A percentile compares a stretch with the other conserved stretches of the same genome.
These are phyloP conservation scores for Santalum album DNA, from an alignment of 164 flowering plant species.

Conservation along the genomic window DNA sequence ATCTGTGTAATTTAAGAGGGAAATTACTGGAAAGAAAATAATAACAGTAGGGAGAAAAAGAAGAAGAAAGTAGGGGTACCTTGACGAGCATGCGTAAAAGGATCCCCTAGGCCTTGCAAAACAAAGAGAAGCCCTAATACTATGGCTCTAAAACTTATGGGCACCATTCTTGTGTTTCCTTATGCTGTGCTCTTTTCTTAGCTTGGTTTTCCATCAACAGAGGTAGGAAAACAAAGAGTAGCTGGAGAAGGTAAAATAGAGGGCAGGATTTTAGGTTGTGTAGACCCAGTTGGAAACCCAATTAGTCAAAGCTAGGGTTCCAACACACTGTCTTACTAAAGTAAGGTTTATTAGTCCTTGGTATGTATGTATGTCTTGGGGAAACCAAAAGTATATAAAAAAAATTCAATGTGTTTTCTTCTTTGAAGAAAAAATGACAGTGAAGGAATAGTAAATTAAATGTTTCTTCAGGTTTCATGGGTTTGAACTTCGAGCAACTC, in stretches of 20 bases:
- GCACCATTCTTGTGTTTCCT: slow-evolving; percentile 24
- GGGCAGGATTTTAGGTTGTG: too few relatives aligned
- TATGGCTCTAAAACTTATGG: slow-evolving; percentile 18
- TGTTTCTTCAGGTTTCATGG: too few relatives aligned
- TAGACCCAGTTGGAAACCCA: slow-evolving; percentile 12
- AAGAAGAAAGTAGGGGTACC: too few relatives aligned
- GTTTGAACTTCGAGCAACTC: too few relatives aligned
- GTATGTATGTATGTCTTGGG: background rate
- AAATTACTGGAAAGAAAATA: too few relatives aligned
- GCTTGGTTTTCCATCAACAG: background rate
- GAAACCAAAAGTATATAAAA: too few relatives aligned
- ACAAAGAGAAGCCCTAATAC: slow-evolving; percentile 27
- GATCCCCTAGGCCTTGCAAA: slow-evolving; percentile 15
- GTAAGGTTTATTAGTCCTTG: slow-evolving; percentile 9
- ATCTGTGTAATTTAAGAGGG: too few relatives aligned
- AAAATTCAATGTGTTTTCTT: too few relatives aligned
- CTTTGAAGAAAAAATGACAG: too few relatives aligned
- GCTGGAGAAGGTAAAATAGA: slow-evolving; percentile 24
- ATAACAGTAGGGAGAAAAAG: too few relatives aligned
- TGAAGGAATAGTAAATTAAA: too few relatives aligned
- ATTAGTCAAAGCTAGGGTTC: slow-evolving; percentile 40
- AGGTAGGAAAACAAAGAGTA: background rate
- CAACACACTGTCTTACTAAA: slow-evolving; percentile 14
- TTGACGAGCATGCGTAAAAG: slow-evolving; percentile 23
- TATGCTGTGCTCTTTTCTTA: background rate